Evolutionary conservation across 2,329 filamentous ascomycete species (phyloP).

Genomic region (Botrytis sinoallii): DNA sequence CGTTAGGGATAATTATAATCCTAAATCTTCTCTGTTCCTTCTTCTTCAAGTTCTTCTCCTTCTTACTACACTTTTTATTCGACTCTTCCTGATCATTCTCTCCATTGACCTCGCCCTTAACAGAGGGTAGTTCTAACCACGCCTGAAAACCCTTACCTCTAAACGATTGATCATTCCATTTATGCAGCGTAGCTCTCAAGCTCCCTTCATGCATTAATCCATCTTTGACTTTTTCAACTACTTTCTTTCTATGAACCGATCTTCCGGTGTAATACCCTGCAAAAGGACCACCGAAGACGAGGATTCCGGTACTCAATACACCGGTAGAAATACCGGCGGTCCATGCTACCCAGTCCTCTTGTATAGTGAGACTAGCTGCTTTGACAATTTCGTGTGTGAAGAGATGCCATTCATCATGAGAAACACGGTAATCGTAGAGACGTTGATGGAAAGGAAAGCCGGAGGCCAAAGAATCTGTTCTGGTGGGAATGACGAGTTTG

Average conservation of each 20-base stretch:
- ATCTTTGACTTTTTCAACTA: conserved; percentile 29
- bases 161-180: conserved; percentile 29
- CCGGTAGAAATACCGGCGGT: conserved; percentile 30
- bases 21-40: conserved; percentile 22
- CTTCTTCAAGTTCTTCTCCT: conserved; percentile 14
- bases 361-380: conserved; percentile 27
- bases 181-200: conserved; percentile 23
- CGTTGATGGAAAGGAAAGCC: conserved; percentile 30
- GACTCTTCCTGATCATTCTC: neutral
- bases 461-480: conserved; percentile 29
- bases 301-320: conserved; percentile 21
- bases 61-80: neutral
- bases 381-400: conserved; percentile 30
- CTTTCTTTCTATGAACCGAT: conserved; percentile 27
- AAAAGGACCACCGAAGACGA: conserved; percentile 28
- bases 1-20: conserved; percentile 23
- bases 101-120: conserved; percentile 20
- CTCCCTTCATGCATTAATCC: conserved; percentile 27
- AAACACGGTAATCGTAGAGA: conserved; percentile 24
- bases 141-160: conserved; percentile 26
- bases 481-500: conserved; percentile 28
- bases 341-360: conserved; percentile 30
- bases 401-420: conserved; percentile 32
- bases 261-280: conserved; percentile 29
- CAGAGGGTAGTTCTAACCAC: conserved; percentile 31